Evolutionary conservation across 2,329 filamentous ascomycete genomes (phyloP), one percentile per base, ranked within the genome.

Genomic region (Diaporthe amygdali): DNA sequence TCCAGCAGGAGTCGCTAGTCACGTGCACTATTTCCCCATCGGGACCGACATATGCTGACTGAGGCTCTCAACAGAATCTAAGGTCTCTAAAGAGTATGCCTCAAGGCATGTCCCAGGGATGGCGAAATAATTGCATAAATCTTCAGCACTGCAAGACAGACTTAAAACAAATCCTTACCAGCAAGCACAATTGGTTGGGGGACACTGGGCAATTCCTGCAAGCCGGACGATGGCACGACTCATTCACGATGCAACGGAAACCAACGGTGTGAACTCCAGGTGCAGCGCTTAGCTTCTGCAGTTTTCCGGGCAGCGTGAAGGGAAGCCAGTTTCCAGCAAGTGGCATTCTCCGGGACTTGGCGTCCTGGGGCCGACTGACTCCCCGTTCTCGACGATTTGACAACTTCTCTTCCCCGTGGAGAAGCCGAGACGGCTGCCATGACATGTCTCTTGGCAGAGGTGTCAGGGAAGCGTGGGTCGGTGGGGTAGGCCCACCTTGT

Each of bases 391-490:
- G 27, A 17, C 56, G 22, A 30, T 32, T 63, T 17, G 44, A 47
- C 17, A 27, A 27, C 41, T 10, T 9, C 32, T 61, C 46, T 47
- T 37, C 59, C 41, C 41, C 59, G 41, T 63, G 59, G 59, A 63
- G 41, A 63, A 47, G 59, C 39, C 27, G 41, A 63, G 59, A 47
- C 59, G 41, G 27, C 41, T 47, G 59, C 59, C 59, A 63, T 63
- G 41, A 34, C 59, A 63, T 17, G 39, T 22, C 25, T 47, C 59
- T 63, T 63, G 59, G 59, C 59, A 47, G 30, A 47, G 30, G 41
- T 63, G 59, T 63, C 59, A 63, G 59, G 59, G 59, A 47, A 37
- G 59, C 59, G 59, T 63, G 59, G 59, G 59, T 63, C 59, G 41
- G 59, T 63, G 59, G 59, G 41, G 59, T 25, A 41, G 59, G 27